phyloP scores from a whole-genome alignment of 139 green algal species.

The Chlorella vulgaris region DNA sequence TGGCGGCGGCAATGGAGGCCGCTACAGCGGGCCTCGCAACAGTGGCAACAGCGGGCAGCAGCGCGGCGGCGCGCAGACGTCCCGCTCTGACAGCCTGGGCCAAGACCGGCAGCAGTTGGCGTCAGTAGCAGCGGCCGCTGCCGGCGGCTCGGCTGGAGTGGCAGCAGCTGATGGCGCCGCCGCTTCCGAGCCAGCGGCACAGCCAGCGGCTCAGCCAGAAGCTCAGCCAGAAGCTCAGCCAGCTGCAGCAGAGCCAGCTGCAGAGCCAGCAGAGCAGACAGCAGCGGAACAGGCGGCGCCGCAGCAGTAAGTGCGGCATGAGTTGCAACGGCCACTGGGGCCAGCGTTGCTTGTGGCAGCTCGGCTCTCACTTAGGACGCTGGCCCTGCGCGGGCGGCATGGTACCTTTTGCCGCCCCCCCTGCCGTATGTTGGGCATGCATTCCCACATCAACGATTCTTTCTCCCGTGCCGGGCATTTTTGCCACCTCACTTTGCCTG shows the following conservation, averaged over 20 bases:
- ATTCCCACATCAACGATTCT: not conserved
- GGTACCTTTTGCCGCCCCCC: no score
- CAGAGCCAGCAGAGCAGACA: not conserved
- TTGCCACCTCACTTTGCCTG: not conserved
- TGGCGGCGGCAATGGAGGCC: not conserved
- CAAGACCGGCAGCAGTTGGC: conserved; percentile 8
- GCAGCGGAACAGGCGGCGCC: not conserved
- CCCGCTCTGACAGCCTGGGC: not conserved
- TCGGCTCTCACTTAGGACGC: no score
- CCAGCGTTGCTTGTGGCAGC: no score
- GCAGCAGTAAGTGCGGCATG: no score
- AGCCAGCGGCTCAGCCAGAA: not conserved
- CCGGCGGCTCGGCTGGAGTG: not conserved
- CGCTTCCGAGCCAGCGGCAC: not conserved
- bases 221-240: not conserved
- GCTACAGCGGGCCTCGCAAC: not conserved
- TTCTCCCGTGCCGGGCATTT: not conserved
- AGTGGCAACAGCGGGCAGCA: not conserved
- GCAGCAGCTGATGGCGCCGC: not conserved
- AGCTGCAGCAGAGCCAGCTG: not conserved
- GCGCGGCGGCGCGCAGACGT: conserved; percentile 4
- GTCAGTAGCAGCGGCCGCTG: not conserved
- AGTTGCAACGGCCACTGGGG: not conserved
- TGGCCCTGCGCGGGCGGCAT: no score
- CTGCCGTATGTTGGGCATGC: no score